Evolutionary conservation across 495 filamentous ascomycete species (phyloP), one percentile per base, ranked within the genome.

Genomic region (Sabuloglossum arenarium): DNA sequence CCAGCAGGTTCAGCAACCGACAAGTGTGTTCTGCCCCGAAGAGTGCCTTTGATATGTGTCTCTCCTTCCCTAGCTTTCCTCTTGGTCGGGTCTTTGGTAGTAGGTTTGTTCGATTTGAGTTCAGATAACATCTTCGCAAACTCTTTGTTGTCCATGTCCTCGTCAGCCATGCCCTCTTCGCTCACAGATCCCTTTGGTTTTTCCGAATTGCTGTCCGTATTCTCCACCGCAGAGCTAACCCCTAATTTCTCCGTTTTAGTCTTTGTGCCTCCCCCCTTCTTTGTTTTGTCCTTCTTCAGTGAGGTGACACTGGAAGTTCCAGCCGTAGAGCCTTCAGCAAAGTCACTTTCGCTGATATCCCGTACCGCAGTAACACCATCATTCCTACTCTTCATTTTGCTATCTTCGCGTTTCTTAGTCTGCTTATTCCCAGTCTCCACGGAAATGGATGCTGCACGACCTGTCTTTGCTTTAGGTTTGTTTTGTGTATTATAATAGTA

Each of bases 111-210:
- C 53, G 78, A 69, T 68, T 85, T 85, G 57, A 81, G 68, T 37
- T 71, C 79, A 37, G 76, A 70, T 53, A 87, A 67, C 62, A 85
- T 81, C 55, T 78, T 77, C 14, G 85, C 85, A 67, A 89, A 84
- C 60, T 85, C 85, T 56, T 75, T 73, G 63, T 81, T 79, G 61
- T 82, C 77, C 47, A 82, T 71, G 51, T 78, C 79, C 32, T n/a
- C 45, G 10, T 50, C 45, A 51, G 16, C 5, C 31, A 9, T 8
- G 21, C 21, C 46, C 25, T 57, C 37, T 5, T 55, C 23, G 21
- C 12, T 10, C 25, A 51, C 24, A 29, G 23, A 14, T 29, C 28
- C 47, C 9, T 29, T 30, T n/a, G 3, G 8, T 29, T 51, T 51
- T 11, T 51, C 49, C 23, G 63, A 63, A 37, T 68, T 66, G 28